phyloP scores from a whole-genome alignment of 2,329 filamentous ascomycete genomes.

The Exophiala dermatitidis region DNA sequence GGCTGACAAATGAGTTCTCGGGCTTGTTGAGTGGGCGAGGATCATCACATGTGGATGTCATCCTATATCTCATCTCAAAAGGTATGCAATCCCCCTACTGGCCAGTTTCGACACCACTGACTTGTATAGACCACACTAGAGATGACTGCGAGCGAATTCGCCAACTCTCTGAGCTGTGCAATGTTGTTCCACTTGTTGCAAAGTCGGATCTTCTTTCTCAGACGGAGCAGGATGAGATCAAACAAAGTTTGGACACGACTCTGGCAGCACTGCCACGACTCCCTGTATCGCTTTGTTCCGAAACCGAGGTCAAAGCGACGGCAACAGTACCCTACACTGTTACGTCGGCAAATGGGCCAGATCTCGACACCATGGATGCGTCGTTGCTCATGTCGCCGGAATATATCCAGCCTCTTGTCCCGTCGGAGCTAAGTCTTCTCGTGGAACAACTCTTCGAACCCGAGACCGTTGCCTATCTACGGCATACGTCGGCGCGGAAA shows the following conservation, averaged over 20 bases:
- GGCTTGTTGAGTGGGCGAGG: constrained; percentile 73
- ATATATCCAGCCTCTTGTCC: constrained; percentile 71
- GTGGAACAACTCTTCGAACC: constrained; percentile 69
- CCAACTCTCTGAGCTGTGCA: constrained; percentile 64
- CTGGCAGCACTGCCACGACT: constrained; percentile 16
- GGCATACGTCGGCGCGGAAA: constrained; percentile 76
- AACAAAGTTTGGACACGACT: constrained; percentile 45
- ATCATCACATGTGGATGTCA: constrained; percentile 73
- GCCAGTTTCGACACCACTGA: background rate
- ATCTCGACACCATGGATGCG: constrained; percentile 82
- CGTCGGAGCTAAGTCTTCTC: constrained; percentile 64
- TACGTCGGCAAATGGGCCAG: constrained; percentile 64
- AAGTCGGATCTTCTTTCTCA: constrained; percentile 63
- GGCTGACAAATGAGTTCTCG: constrained; percentile 67
- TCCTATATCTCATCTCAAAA: constrained; percentile 72
- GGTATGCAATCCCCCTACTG: constrained; percentile 45
- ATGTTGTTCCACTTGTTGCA: constrained; percentile 75
- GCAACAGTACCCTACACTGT: constrained; percentile 57
- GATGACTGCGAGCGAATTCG: constrained; percentile 66
- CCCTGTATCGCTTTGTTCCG: constrained; percentile 9
- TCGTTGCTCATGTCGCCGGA: constrained; percentile 88
- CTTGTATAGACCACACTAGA: constrained; percentile 46
- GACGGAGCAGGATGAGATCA: constrained; percentile 52
- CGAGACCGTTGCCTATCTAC: constrained; percentile 71
- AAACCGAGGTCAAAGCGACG: constrained; percentile 1